Evolutionary conservation across 73 alveolate genomes (phyloP).

Genomic region (Chromera velia): DNA sequence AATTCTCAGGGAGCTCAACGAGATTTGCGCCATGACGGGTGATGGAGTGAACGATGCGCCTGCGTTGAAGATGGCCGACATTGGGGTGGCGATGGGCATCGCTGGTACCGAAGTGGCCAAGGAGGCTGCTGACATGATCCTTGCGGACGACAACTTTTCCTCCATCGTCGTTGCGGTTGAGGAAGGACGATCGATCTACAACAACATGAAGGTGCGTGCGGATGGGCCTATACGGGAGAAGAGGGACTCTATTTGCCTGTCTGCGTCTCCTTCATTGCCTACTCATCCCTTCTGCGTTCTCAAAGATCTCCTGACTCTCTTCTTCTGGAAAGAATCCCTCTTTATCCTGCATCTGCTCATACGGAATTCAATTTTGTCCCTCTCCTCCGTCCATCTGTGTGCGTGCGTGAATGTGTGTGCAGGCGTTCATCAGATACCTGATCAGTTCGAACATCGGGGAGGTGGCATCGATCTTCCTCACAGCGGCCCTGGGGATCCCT

Average conservation of each 20-base stretch:
- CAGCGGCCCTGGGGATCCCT: constrained; percentile 85
- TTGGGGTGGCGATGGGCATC: constrained; percentile 96
- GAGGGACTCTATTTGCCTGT: too few species aligned
- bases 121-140: constrained; percentile 93
- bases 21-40: constrained; percentile 95
- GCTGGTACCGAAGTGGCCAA: constrained; percentile 99
- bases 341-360: too few species aligned
- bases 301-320: too few species aligned
- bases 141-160: constrained; percentile 96
- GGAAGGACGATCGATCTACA: constrained; percentile 96
- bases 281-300: too few species aligned
- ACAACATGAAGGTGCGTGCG: constrained; percentile 70
- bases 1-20: constrained; percentile 30
- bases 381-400: too few species aligned
- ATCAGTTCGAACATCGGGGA: constrained; percentile 96
- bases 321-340: too few species aligned
- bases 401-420: background rate
- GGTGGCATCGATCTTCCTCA: constrained; percentile 89
- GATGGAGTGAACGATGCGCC: constrained; percentile 99
- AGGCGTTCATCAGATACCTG: constrained; percentile 94
- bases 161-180: constrained; percentile 95
- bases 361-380: too few species aligned
- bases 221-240: too few species aligned
- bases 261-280: too few species aligned
- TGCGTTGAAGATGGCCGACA: constrained; percentile 93